Evolutionary conservation across 1,139 yeast genomes (phyloP).

Genomic region (Scheffersomyces insectosa): DNA sequence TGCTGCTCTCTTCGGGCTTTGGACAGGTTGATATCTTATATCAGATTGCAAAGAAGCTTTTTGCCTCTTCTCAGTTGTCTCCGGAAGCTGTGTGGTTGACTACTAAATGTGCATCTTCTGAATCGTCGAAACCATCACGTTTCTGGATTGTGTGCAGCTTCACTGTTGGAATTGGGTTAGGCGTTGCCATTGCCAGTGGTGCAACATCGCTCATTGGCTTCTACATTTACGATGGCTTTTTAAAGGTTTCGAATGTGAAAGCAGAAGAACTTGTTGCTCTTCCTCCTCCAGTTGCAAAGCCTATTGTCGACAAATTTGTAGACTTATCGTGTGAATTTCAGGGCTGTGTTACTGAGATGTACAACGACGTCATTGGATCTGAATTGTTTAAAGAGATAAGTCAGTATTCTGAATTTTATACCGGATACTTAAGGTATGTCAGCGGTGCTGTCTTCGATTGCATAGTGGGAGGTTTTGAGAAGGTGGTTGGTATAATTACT

Average conservation of each 20-base stretch:
- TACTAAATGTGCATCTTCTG: slow-evolving; percentile 1
- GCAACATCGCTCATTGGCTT: slow-evolving; percentile 17
- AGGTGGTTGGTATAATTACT: slow-evolving; percentile 13
- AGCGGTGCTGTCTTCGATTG: slow-evolving; percentile 25
- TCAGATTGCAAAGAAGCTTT: slow-evolving; percentile 15
- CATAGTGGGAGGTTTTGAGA: slow-evolving; percentile 29
- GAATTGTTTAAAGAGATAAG: background rate
- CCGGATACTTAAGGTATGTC: slow-evolving; percentile 9
- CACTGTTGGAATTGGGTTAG: slow-evolving; percentile 38
- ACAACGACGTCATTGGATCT: background rate
- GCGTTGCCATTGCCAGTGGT: slow-evolving; percentile 28
- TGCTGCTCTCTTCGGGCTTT: slow-evolving; percentile 29
- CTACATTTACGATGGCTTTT: slow-evolving; percentile 9
- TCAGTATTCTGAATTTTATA: slow-evolving; percentile 1
- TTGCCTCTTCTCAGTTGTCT: slow-evolving; percentile 5
- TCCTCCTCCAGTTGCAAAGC: background rate
- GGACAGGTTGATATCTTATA: slow-evolving; percentile 18
- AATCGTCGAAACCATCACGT: background rate
- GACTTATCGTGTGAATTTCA: background rate
- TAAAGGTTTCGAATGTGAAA: background rate
- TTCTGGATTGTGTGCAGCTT: slow-evolving; percentile 34
- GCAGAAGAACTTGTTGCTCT: background rate
- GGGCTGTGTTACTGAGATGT: background rate
- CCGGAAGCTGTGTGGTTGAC: slow-evolving; percentile 4
- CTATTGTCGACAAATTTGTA: background rate